Evolutionary conservation across 176 grass and related monocot genomes (phyloP).

Genomic region (Juncus inflexus): DNA sequence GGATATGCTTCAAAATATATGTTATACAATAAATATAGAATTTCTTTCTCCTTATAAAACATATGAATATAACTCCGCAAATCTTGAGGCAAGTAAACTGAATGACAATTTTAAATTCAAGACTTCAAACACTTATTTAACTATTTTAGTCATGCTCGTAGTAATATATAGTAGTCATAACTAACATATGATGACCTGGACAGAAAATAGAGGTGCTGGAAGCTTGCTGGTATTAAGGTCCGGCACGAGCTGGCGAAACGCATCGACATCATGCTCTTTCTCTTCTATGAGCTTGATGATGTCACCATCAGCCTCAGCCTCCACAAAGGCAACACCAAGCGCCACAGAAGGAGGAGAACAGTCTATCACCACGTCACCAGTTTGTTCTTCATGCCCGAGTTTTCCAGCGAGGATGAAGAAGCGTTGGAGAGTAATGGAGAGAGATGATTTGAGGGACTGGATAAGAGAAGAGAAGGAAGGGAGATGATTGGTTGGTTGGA

Average conservation of each 20-base stretch:
- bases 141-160: too few species aligned
- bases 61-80: too few species aligned
- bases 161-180: not conserved
- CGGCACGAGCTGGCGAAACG: too few species aligned
- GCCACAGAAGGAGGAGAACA: not conserved
- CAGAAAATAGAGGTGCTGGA: slow-evolving; percentile 2
- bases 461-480: not conserved
- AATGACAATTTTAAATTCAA: too few species aligned
- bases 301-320: slow-evolving; percentile 4
- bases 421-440: not conserved
- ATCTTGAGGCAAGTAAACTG: too few species aligned
- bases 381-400: not conserved
- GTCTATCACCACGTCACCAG: slow-evolving; percentile 2
- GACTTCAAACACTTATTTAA: too few species aligned
- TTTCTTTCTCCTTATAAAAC: too few species aligned
- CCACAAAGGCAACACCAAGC: slow-evolving; percentile 1
- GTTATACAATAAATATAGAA: too few species aligned
- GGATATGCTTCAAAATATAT: too few species aligned
- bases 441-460: not conserved
- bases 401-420: not conserved
- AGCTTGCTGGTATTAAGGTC: not conserved
- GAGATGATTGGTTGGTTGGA: not conserved
- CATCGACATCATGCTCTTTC: not conserved
- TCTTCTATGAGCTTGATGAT: not conserved
- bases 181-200: slow-evolving; percentile 1